Evolutionary conservation across 352 stramenopile genomes (phyloP).

Genomic region (Phytophthora fragariaefolia): DNA sequence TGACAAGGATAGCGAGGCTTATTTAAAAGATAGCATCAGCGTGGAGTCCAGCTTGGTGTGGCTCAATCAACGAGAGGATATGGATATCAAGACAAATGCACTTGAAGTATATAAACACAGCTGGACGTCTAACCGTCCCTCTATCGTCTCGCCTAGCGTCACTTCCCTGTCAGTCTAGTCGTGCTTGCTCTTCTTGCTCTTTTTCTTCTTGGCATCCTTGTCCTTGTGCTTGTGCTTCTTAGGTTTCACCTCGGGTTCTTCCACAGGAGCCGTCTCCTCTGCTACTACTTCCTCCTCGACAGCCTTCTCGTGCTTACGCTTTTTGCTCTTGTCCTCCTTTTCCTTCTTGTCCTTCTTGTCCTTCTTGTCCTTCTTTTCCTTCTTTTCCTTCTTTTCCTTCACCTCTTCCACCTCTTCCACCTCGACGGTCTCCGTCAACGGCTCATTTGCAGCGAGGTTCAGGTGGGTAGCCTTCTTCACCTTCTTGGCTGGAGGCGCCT

Average conservation of each 20-base stretch:
- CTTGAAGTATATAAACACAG: conserved; percentile 42
- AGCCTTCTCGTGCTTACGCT: conserved; percentile 34
- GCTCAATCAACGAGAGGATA: neutral
- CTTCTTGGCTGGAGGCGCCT: conserved; percentile 14
- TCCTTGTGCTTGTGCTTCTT: conserved; percentile 47
- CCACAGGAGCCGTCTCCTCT: conserved; percentile 20
- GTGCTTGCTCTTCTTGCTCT: conserved; percentile 60
- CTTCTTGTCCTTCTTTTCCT: neutral
- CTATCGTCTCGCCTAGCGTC: conserved; percentile 26
- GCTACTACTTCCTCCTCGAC: conserved; percentile 35
- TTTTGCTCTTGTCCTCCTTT: conserved; percentile 44
- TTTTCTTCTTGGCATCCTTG: conserved; percentile 49
- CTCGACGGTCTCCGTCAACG: conserved; percentile 18
- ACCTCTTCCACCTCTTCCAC: neutral
- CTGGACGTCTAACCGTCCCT: conserved; percentile 27
- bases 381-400: conserved; percentile 34
- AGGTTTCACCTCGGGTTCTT: conserved; percentile 21
- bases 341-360: conserved; percentile 23
- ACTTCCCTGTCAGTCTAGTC: conserved; percentile 48
- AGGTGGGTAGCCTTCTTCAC: conserved; percentile 22
- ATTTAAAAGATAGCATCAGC: conserved; percentile 31
- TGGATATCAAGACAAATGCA: conserved; percentile 12
- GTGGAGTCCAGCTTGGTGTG: neutral
- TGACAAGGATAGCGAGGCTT: conserved; percentile 9
- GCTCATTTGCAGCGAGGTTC: conserved; percentile 19